Conservation (phyloP, 805 yeast species). For the Teunomyces cretensis region DNA sequence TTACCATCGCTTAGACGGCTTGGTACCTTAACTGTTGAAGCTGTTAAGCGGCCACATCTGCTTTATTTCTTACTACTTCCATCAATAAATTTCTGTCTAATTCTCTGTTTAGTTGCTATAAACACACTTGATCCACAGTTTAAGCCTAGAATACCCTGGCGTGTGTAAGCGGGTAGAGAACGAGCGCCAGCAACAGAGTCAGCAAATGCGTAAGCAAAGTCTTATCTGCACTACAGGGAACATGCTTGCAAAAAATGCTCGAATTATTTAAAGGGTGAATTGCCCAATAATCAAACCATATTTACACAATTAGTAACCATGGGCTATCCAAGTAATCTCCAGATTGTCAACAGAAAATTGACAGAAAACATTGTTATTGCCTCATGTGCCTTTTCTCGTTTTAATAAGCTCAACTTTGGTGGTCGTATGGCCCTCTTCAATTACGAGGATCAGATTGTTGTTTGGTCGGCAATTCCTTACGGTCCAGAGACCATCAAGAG, state of each 20-base stretch:
- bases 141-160: not conserved
- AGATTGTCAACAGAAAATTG: constrained; percentile 29
- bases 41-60: not conserved
- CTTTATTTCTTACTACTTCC: not conserved
- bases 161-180: too few relatives aligned
- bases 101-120: not conserved
- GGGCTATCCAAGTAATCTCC: constrained; percentile 37
- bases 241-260: not conserved
- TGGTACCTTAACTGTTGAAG: not conserved
- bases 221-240: not conserved
- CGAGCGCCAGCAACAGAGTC: not conserved
- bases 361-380: constrained; percentile 36
- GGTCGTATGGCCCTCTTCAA: constrained; percentile 43
- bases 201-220: not conserved
- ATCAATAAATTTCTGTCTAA: not conserved
- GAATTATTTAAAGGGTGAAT: constrained; percentile 9
- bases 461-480: constrained; percentile 63
- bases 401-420: constrained; percentile 35
- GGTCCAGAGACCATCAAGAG: constrained; percentile 45
- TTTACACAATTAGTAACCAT: constrained; percentile 9
- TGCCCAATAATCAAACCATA: constrained; percentile 21
- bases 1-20: constrained; percentile 8
- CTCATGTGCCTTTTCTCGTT: constrained; percentile 34
- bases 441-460: constrained; percentile 31
- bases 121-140: not conserved